Conservation (phyloP, 1,139 yeast species). For the Yamadazyma diospyri region DNA sequence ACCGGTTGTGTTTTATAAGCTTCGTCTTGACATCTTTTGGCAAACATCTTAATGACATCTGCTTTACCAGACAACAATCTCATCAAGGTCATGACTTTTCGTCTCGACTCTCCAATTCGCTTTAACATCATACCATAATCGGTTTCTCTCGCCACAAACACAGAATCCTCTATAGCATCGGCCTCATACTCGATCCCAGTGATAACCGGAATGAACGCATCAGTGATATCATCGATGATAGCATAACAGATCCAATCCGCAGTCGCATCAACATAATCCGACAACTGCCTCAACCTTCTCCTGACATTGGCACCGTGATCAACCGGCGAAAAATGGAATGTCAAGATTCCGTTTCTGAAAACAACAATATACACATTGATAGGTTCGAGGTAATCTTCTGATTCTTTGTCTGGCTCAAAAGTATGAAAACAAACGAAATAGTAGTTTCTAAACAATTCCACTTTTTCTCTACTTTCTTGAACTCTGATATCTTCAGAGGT, state of each 20-base stretch:
- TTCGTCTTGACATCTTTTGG: conserved; percentile 88
- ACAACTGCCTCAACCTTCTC: conserved; percentile 84
- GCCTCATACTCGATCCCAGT: conserved; percentile 87
- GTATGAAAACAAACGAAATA: conserved; percentile 83
- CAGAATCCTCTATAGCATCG: conserved; percentile 84
- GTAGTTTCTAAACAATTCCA: conserved; percentile 69
- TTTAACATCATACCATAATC: conserved; percentile 74
- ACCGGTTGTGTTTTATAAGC: conserved; percentile 12
- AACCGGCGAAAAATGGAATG: conserved; percentile 84
- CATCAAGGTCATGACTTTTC: conserved; percentile 90
- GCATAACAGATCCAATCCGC: conserved; percentile 97
- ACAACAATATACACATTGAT: conserved; percentile 86
- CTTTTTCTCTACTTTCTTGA: conserved; percentile 85
- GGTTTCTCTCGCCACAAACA: conserved; percentile 31
- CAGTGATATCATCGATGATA: conserved; percentile 88
- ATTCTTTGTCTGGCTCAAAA: conserved; percentile 70
- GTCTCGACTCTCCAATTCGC: conserved; percentile 82
- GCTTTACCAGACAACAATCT: conserved; percentile 91
- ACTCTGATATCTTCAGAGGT: conserved; percentile 82
- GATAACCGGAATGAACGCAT: conserved; percentile 88
- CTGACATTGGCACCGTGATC: conserved; percentile 84
- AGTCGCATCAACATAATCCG: conserved; percentile 82
- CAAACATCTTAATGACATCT: conserved; percentile 95
- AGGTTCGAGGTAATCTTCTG: conserved; percentile 82
- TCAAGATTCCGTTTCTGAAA: conserved; percentile 75